Evolutionary conservation across 2,329 filamentous ascomycete genomes (phyloP), one percentile per base, ranked within the genome.

Genomic region (Trichoderma oligosporum): DNA sequence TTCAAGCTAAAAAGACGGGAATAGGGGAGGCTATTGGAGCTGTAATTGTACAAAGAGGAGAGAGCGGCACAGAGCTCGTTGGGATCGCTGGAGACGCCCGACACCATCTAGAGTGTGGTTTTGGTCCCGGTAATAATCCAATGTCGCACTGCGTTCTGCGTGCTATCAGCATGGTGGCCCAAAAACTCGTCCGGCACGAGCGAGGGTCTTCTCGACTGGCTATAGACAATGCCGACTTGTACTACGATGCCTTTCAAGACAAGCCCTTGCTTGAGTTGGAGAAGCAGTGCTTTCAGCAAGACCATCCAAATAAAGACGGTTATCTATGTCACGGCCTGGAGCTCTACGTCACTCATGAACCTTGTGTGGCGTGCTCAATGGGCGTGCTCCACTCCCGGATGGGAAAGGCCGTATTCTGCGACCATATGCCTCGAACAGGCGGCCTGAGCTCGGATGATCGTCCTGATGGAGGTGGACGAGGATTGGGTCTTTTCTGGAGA

Each of bases 321-420:
- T 99, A 99, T 70, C 84, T 99, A 18, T 97, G 93, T 74, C 91
- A 96, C 63, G 89, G 91, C 55, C 81, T 99, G 27, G 93, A 97
- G 72, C 82, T 99, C 57, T 97, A 97, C 74, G 79, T 95, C 60
- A 96, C 92, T 2, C 92, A 97, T 68, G 94, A 99, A 74, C 94
- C 94, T 4, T 99, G 94, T 70, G 83, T 96, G 60, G 95, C 96
- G 83, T 99, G 94, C 74, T 91, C 89, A 33, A 97, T 97, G 94
- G 94, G 90, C 1, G 88, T 97, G 64, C 79, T 97, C 20, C 92
- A 97, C 70, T 97, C 93, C 7, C 84, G 94, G 49, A 96, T 99
- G 80, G 86, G 89, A 42, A 86, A 88, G 53, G 88, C 92, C 51
- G 81, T 96, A 36, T 96, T 96, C 73, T 84, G 83, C 61, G 80